These are phyloP conservation scores for Penicillium sp. DNA, from an alignment of 2,329 filamentous ascomycete genomes.

Conservation along the genomic window DNA sequence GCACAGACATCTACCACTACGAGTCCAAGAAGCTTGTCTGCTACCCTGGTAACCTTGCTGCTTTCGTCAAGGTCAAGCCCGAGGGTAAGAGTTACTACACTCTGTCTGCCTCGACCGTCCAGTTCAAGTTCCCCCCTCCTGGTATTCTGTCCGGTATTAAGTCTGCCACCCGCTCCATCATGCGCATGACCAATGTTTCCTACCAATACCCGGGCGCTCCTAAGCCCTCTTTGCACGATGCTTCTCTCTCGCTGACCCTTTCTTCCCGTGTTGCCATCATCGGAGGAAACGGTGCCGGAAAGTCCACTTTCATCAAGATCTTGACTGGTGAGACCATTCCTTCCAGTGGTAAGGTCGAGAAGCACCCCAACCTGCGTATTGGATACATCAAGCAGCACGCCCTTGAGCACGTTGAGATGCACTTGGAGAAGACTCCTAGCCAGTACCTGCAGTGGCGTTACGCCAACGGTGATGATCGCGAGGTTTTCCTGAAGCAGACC, in stretches of 20 bases:
- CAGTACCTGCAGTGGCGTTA: slow-evolving; percentile 99
- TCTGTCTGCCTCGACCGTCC: slow-evolving; percentile 78
- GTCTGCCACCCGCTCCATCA: slow-evolving; percentile 87
- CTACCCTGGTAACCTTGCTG: slow-evolving; percentile 53
- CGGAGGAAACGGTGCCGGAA: slow-evolving; percentile 95
- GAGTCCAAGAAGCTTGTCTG: slow-evolving; percentile 86
- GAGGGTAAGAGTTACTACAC: slow-evolving; percentile 99
- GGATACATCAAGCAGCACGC: slow-evolving; percentile 99
- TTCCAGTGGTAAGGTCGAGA: slow-evolving; percentile 83
- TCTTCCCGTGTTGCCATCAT: slow-evolving; percentile 96
- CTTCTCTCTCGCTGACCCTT: slow-evolving; percentile 81
- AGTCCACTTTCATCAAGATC: slow-evolving; percentile 97
- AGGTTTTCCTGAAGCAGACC: slow-evolving; percentile 97
- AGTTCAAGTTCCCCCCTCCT: slow-evolving; percentile 97
- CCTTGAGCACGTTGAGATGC: slow-evolving; percentile 98
- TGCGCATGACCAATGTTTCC: slow-evolving; percentile 88
- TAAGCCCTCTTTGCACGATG: slow-evolving; percentile 84
- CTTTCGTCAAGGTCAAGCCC: slow-evolving; percentile 83
- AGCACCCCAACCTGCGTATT: slow-evolving; percentile 97
- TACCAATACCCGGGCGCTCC: slow-evolving; percentile 89
- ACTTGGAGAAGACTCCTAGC: slow-evolving; percentile 97
- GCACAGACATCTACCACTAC: slow-evolving; percentile 99
- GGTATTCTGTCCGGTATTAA: slow-evolving; percentile 95
- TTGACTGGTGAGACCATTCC: slow-evolving; percentile 90
- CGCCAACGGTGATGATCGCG: slow-evolving; percentile 92